Percentiles rank a stretch among this genome's conserved stretches.
phyloP scores from a whole-genome alignment of 2,329 filamentous ascomycete genomes.

The Trichoderma lentiforme region DNA sequence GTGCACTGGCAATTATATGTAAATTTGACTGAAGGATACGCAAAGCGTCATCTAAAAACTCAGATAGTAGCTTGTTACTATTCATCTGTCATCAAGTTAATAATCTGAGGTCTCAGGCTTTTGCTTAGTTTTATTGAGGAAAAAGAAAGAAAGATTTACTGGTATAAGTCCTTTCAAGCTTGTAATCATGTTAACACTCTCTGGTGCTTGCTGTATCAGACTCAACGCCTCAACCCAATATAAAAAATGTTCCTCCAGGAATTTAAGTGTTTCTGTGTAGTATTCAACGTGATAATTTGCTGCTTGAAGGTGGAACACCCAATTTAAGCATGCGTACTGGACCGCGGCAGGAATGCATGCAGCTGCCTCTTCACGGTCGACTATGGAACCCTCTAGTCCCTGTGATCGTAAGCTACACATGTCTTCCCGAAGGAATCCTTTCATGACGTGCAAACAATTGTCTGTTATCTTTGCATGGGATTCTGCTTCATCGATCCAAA shows the following conservation, averaged over 20 bases:
- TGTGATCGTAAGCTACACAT: background rate
- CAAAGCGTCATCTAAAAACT: background rate
- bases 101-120: no score
- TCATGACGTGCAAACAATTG: background rate
- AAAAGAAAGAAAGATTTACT: background rate
- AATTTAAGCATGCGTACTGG: constrained; percentile 9
- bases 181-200: constrained; percentile 4
- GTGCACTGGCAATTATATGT: background rate
- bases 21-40: background rate
- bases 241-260: constrained; percentile 38
- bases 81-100: background rate
- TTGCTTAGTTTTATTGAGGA: no score
- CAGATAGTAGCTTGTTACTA: background rate
- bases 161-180: background rate
- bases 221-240: constrained; percentile 42
- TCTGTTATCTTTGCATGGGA: background rate
- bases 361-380: background rate
- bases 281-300: constrained; percentile 21
- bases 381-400: background rate
- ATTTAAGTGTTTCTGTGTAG: constrained; percentile 29
- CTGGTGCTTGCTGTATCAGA: constrained; percentile 27
- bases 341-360: background rate
- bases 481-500: constrained; percentile 3
- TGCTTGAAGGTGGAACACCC: constrained; percentile 29
- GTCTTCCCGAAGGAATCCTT: background rate